Percentiles rank a stretch among this genome's conserved stretches.
phyloP scores from a whole-genome alignment of 2,329 filamentous ascomycete species.

The Neofusicoccum laricinum region DNA sequence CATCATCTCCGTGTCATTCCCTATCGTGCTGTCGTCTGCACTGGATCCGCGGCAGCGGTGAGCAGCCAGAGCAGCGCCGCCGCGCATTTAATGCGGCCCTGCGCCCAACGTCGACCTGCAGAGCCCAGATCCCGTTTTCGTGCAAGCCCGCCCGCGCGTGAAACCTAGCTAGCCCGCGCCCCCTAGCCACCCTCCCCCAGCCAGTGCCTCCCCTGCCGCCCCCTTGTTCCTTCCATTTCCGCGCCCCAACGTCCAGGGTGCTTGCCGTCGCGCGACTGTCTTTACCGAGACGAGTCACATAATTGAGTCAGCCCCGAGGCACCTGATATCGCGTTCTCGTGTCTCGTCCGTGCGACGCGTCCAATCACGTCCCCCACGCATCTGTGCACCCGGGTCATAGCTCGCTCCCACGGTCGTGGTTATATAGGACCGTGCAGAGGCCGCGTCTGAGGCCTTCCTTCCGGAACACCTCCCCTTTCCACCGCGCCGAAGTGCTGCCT shows the following conservation, averaged over 20 bases:
- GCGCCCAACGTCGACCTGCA: slow-evolving; percentile 2
- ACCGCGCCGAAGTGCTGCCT: slow-evolving; percentile 14
- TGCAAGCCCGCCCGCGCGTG: background rate
- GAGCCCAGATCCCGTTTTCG: slow-evolving; percentile 1
- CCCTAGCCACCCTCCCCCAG: slow-evolving; percentile 22
- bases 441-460: slow-evolving; percentile 2
- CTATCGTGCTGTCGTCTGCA: background rate
- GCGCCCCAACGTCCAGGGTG: slow-evolving; percentile 23
- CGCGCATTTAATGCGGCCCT: slow-evolving; percentile 7
- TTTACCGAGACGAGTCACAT: slow-evolving; percentile 26
- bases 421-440: slow-evolving; percentile 24
- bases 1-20: slow-evolving; percentile 12
- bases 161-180: slow-evolving; percentile 1
- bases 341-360: slow-evolving; percentile 20
- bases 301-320: slow-evolving; percentile 19
- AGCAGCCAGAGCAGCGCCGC: background rate
- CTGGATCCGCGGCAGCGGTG: background rate
- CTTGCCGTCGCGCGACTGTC: slow-evolving; percentile 13
- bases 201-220: slow-evolving; percentile 21
- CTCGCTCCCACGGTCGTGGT: background rate
- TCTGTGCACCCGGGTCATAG: slow-evolving; percentile 6
- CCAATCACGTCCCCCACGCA: slow-evolving; percentile 19
- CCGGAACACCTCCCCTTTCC: slow-evolving; percentile 3
- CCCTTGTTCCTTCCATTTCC: slow-evolving; percentile 17
- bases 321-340: slow-evolving; percentile 38